Percentiles rank a stretch among this genome's conserved stretches.
These are phyloP conservation scores for Teunomyces kruisii DNA, from an alignment of 805 yeast species.

Conservation along the genomic window DNA sequence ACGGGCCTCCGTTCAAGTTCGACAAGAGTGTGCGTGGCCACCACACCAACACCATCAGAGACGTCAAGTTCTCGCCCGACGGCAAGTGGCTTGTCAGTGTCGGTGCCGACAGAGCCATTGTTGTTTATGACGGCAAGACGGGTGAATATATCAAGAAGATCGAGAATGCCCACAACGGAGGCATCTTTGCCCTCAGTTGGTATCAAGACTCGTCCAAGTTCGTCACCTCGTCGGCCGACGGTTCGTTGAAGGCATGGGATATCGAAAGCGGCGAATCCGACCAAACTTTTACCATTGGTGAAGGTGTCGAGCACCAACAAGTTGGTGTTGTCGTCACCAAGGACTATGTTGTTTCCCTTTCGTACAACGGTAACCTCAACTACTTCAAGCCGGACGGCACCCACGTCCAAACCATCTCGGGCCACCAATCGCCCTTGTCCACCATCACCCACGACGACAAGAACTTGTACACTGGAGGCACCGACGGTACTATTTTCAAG, in stretches of 20 bases:
- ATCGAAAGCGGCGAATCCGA: conserved; percentile 36
- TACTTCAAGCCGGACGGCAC: conserved; percentile 45
- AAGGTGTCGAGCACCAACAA: conserved; percentile 63
- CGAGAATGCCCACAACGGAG: conserved; percentile 64
- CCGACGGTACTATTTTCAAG: conserved; percentile 70
- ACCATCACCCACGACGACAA: conserved; percentile 40
- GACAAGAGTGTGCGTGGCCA: conserved; percentile 65
- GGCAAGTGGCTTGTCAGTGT: conserved; percentile 76
- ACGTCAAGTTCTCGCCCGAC: conserved; percentile 77
- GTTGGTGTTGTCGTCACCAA: conserved; percentile 76
- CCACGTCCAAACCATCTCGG: conserved; percentile 43
- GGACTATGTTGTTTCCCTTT: conserved; percentile 59
- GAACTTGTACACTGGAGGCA: conserved; percentile 62
- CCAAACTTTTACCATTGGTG: conserved; percentile 47
- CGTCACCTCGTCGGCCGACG: conserved; percentile 85
- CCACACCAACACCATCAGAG: conserved; percentile 78
- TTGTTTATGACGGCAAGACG: conserved; percentile 80
- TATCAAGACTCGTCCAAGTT: conserved; percentile 51
- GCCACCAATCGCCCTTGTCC: conserved; percentile 85
- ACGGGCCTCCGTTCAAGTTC: conserved; percentile 95
- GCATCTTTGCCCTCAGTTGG: conserved; percentile 81
- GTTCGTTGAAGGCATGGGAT: conserved; percentile 66
- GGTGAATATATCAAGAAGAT: conserved; percentile 68
- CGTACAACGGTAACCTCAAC: conserved; percentile 70
- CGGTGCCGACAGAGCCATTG: conserved; percentile 79